Conservation (phyloP, 23 red algal species). For the Pyropia yezoensis region DNA sequence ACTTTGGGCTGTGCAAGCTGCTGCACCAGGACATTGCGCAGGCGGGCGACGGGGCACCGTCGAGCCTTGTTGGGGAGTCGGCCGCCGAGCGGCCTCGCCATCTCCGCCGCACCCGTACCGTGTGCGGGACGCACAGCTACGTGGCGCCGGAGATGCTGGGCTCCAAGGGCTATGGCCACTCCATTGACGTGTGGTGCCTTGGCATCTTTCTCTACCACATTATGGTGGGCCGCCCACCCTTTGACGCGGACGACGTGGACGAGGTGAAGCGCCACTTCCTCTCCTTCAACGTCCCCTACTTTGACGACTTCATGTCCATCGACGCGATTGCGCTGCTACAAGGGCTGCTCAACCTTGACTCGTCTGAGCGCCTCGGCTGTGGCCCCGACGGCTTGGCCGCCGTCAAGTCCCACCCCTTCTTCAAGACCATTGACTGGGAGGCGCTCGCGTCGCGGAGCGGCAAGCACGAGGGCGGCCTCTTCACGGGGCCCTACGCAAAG, state of each 20-base stretch:
- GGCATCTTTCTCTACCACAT: constrained; percentile 81
- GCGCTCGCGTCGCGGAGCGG: background rate
- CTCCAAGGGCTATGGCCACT: constrained; percentile 62
- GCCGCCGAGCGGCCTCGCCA: background rate
- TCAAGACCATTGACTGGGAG: constrained; percentile 42
- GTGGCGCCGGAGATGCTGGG: constrained; percentile 78
- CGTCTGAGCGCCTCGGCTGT: constrained; percentile 11
- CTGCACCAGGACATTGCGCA: constrained; percentile 3
- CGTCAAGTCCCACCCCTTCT: constrained; percentile 38
- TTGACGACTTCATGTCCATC: constrained; percentile 5
- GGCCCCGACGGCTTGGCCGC: constrained; percentile 7
- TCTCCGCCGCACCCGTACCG: constrained; percentile 38
- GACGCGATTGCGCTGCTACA: constrained; percentile 22
- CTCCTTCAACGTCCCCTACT: constrained; percentile 11
- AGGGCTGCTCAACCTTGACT: constrained; percentile 22
- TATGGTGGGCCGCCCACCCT: constrained; percentile 28
- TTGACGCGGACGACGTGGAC: constrained; percentile 21
- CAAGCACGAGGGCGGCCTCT: background rate
- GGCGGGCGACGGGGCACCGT: background rate
- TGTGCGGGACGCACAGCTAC: constrained; percentile 78
- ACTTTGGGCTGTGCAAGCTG: constrained; percentile 74
- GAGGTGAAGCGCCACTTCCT: constrained; percentile 28
- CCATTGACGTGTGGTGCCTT: constrained; percentile 74
- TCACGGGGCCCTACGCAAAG: background rate
- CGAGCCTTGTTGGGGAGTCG: background rate